phyloP scores from a whole-genome alignment of 805 yeast species.

The Phaffomyces thermotolerans region DNA sequence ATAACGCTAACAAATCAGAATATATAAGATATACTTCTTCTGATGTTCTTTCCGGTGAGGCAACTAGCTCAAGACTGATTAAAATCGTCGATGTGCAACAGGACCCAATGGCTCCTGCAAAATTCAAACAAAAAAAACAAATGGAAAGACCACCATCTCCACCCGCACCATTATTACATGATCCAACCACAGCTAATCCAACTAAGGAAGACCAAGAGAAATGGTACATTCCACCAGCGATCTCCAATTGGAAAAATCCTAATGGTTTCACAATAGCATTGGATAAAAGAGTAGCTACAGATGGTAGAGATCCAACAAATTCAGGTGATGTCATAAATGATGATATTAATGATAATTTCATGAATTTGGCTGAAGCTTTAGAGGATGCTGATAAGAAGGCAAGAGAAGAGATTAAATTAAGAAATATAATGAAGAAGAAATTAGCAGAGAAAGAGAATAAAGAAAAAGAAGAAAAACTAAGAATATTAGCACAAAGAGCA shows the following conservation, averaged over 20 bases:
- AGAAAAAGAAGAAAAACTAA: slow-evolving; percentile 44
- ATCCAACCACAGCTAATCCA: slow-evolving; percentile 35
- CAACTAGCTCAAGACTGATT: slow-evolving; percentile 38
- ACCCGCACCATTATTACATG: slow-evolving; percentile 63
- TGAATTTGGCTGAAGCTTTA: slow-evolving; percentile 62
- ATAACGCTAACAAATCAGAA: slow-evolving; percentile 29
- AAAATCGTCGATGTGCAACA: slow-evolving; percentile 58
- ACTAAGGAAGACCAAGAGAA: slow-evolving; percentile 66
- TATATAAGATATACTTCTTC: slow-evolving; percentile 40
- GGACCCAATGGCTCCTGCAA: slow-evolving; percentile 86
- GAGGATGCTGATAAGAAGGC: slow-evolving; percentile 59
- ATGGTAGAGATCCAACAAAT: slow-evolving; percentile 29
- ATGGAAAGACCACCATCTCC: slow-evolving; percentile 65
- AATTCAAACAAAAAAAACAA: slow-evolving; percentile 58
- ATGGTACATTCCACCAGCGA: slow-evolving; percentile 87
- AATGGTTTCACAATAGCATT: slow-evolving; percentile 79
- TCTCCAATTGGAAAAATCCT: slow-evolving; percentile 94
- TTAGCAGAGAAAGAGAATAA: slow-evolving; percentile 42
- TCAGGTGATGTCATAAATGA: slow-evolving; percentile 27
- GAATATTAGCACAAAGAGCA: slow-evolving; percentile 43
- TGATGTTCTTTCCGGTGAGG: slow-evolving; percentile 26
- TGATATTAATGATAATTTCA: slow-evolving; percentile 47
- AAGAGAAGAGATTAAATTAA: slow-evolving; percentile 44
- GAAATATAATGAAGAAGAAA: slow-evolving; percentile 42
- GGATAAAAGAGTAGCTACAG: slow-evolving; percentile 63